Evolutionary conservation across 1,284 basidiomycete species (phyloP), one percentile per base, ranked within the genome.

Genomic region (Cutaneotrichosporon cyanovorans): DNA sequence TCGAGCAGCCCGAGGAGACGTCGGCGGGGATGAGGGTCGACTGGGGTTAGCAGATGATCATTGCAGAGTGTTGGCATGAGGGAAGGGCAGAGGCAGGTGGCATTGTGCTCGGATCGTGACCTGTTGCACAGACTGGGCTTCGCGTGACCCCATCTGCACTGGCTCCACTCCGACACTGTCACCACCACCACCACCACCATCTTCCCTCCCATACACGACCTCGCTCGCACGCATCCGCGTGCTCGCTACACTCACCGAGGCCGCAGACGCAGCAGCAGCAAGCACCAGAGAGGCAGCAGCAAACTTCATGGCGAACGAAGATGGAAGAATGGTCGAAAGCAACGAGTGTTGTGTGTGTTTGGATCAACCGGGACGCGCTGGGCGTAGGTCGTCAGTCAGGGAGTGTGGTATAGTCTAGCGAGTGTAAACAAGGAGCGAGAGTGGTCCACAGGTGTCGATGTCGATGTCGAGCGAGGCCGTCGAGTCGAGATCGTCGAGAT

Each of bases 1-100:
- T 55, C 18, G 67, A 53, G 74, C 89, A 93, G 23, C 58, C 45
- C 2, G 60, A 1, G 60, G 79, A 80, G 62, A 89, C 80, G 49
- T 74, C 78, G 15, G 77, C 51, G 6, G 88, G 72, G 55, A 73
- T 71, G 53, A 73, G 62, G 49, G 62, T 12, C 18, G 52, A 45
- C 40, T 51, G 31, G 42, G 19, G 20, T 37, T 21, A 37, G 36
- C 15, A 22, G 19, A n/a, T n/a, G n/a, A n/a, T n/a, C n/a, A n/a
- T n/a, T n/a, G n/a, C n/a, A n/a, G n/a, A n/a, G n/a, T n/a, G n/a
- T n/a, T n/a, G n/a, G n/a, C n/a, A n/a, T n/a, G n/a, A n/a, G n/a
- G n/a, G n/a, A n/a, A n/a, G n/a, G n/a, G n/a, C n/a, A n/a, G n/a
- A n/a, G n/a, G n/a, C n/a, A n/a, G n/a, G n/a, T n/a, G n/a, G n/a